Base-by-base conservation (phyloP, 2,329 filamentous ascomycete genomes). In the Cercospora sp. region DNA sequence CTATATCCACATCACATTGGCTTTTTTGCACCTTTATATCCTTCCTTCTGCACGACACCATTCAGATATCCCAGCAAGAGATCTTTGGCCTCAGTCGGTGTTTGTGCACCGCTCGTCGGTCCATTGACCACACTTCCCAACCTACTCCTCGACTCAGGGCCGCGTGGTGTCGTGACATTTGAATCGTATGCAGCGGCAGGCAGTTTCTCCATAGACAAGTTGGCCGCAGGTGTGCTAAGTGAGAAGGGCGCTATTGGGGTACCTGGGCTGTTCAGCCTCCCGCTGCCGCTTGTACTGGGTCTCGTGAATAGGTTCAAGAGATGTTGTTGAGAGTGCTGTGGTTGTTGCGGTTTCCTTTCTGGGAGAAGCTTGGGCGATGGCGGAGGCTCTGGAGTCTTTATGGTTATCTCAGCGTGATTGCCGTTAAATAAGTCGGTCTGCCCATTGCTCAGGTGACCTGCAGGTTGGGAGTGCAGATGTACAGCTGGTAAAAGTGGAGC, bases 31-130 rank as follows among this genome's bases (percentile, higher is more conserved):
- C 63, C 63, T 51, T 51, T 65, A 45, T 70, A 67, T 10, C 75
- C 76, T 67, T 77, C 76, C 61, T 75, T 76, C 71, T 73, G 68
- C 31, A 79, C 77, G 3, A 79, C 77, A 1, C 76, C 77, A 69
- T 79, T 78, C 20, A 79, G 67, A 65, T 77, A 79, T 40, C 72
- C 75, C 68, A 79, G 67, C 69, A 79, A 69, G 53, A 79, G 77
- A 42, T 74, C 77, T 69, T 78, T 79, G 9, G 73, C 73, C 68
- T 79, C 75, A 16, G 78, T 75, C 9, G 74, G 73, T 7, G 70
- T 72, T 20, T 72, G 70, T 57, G 68, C 66, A 8, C 71, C 70
- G 26, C 68, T 75, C 13, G 57, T 63, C 7, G 63, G 55, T 53
- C 71, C 71, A 48, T 64, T 73, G 5, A 69, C 67, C 30, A 74